Conservation (phyloP, 352 stramenopile species). For the Globisporangium ultimum region DNA sequence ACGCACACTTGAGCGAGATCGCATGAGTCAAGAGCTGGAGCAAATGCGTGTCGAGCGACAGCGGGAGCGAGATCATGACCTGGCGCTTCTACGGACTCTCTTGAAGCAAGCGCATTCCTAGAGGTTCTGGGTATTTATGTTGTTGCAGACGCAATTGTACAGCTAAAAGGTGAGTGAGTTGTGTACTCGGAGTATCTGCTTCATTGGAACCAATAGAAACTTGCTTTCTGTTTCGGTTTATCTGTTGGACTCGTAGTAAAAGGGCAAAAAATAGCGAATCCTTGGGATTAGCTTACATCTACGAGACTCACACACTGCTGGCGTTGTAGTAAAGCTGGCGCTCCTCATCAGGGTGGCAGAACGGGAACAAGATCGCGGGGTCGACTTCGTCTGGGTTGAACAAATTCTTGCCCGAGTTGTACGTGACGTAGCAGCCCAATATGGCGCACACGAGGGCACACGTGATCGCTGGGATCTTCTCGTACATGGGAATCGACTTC, state of each 20-base stretch:
- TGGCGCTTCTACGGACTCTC: background rate
- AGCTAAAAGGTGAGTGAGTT: no score
- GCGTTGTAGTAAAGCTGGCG: conserved; percentile 15
- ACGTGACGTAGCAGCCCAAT: conserved; percentile 28
- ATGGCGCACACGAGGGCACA: conserved; percentile 21
- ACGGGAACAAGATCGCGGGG: conserved; percentile 21
- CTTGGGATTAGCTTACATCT: background rate
- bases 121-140: background rate
- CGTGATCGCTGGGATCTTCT: conserved; percentile 24
- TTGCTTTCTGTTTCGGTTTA: background rate
- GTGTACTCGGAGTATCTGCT: no score
- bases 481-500: conserved; percentile 26
- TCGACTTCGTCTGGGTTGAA: conserved; percentile 16
- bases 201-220: no score
- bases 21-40: background rate
- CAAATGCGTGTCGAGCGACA: background rate
- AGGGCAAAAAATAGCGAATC: background rate
- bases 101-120: background rate
- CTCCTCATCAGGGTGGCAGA: conserved; percentile 18
- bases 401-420: conserved; percentile 25
- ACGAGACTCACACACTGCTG: background rate
- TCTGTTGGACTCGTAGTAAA: background rate
- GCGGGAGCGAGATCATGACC: background rate
- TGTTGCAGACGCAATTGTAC: no score
- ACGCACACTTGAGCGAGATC: background rate